Evolutionary conservation across 2,329 filamentous ascomycete genomes (phyloP), one percentile per base, ranked within the genome.

Genomic region (Xylaria digitata): DNA sequence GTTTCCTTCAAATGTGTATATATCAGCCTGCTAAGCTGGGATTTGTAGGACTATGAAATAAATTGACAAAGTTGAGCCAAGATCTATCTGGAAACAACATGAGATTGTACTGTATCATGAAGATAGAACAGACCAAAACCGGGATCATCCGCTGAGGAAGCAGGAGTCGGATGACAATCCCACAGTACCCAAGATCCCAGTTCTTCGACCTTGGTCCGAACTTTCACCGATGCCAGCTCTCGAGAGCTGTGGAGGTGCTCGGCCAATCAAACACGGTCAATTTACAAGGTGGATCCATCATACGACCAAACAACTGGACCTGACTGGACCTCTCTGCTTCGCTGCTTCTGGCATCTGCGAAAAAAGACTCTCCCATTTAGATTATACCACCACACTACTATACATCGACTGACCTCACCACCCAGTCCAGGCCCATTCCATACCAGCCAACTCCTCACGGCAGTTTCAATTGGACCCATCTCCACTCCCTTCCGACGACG

Each of bases 351-450:
- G 63, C 65, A 54, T 65, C 60, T 72, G 75, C 58, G 74, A 72
- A 70, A 76, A 78, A 65, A 67, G 67, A 70, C 73, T 73, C 75
- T 63, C 70, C 54, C 60, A 66, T 70, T 67, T 61, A 7, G 55
- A 66, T 45, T 45, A 50, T 60, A 46, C 26, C 26, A 26, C 26
- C 26, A 26, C 26, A 26, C 26, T 5, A 26, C 26, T 26, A 26
- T 26, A 37, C 34, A 13, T 37, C 34, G 32, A 34, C 72, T 71
- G 26, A 46, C 67, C 19, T 63, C 61, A 49, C 45, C 60, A 46
- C 61, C 66, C 23, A 45, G 37, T 40, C 61, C 40, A 37, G 55
- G 49, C 53, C 55, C 54, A 61, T 53, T 32, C 50, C 64, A 56
- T 61, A 43, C 64, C 65, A 34, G 63, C 53, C 59, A 62, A 65